These are phyloP conservation scores for Apiotrichum laibachii DNA, from an alignment of 1,284 basidiomycete genomes.

Conservation along the genomic window DNA sequence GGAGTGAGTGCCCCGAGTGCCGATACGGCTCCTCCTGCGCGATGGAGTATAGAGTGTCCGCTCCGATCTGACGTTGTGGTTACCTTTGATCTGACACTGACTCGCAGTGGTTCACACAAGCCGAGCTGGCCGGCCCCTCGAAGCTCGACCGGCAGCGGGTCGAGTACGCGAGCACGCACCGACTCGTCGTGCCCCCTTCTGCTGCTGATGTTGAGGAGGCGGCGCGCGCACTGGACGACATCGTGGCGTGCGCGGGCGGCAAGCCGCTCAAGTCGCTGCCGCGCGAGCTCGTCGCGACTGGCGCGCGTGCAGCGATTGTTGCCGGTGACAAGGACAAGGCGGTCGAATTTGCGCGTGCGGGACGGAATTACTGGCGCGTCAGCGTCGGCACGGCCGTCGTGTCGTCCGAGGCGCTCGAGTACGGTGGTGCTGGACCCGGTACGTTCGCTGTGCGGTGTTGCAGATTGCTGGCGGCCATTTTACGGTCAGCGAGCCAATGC, in stretches of 20 bases:
- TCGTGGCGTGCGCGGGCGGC: conserved; percentile 6
- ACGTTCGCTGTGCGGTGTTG: conserved; percentile 3
- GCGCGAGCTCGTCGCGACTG: conserved; percentile 38
- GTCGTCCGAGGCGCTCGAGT: conserved; percentile 28
- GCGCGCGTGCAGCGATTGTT: conserved; percentile 27
- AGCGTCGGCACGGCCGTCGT: conserved; percentile 30
- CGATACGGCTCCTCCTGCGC: not conserved
- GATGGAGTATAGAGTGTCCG: too few species aligned
- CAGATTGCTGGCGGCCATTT: conserved; percentile 2
- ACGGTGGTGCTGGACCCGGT: conserved; percentile 22
- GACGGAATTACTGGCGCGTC: conserved; percentile 30
- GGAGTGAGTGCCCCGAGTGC: conserved; percentile 23
- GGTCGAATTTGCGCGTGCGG: conserved; percentile 25
- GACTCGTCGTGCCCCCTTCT: not conserved
- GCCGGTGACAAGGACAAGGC: conserved; percentile 16
- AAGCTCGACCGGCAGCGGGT: conserved; percentile 33
- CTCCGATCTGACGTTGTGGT: too few species aligned
- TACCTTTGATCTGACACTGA: conserved; percentile 4
- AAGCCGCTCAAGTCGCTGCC: conserved; percentile 24
- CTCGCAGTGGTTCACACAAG: conserved; percentile 16
- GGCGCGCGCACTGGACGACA: conserved; percentile 7
- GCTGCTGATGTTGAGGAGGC: not conserved
- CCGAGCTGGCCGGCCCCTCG: conserved; percentile 16
- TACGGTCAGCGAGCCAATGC: too few species aligned
- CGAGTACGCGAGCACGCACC: conserved; percentile 14